Evolutionary conservation across 208 protist genomes (phyloP).

Genomic region (Crithidia bombi): DNA sequence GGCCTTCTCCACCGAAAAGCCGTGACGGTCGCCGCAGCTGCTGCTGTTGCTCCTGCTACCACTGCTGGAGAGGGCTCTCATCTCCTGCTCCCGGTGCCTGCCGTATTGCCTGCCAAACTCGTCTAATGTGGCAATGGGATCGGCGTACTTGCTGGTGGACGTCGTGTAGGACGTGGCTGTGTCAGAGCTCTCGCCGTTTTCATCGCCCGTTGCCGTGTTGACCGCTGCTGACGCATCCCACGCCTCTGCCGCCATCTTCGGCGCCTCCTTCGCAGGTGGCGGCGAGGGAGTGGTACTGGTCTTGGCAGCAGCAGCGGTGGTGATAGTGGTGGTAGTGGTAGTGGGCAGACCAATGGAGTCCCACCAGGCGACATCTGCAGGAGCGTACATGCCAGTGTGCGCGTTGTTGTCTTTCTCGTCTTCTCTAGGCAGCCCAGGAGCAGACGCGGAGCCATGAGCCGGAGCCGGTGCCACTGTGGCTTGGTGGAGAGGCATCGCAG

Average conservation of each 20-base stretch:
- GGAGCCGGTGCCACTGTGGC: neutral
- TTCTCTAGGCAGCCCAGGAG: neutral
- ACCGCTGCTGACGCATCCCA: neutral
- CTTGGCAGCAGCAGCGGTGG: neutral
- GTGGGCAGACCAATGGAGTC: conserved; percentile 33
- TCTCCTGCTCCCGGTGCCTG: neutral
- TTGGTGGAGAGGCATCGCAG: no score
- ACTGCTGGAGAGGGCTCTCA: neutral
- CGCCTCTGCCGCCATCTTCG: neutral
- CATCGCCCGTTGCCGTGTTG: conserved; percentile 21
- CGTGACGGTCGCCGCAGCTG: neutral
- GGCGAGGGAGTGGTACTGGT: neutral
- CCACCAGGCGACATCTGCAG: conserved; percentile 77
- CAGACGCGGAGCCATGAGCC: no score
- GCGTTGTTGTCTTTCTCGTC: neutral
- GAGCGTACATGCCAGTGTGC: conserved; percentile 35
- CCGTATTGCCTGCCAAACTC: neutral
- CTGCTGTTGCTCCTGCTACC: neutral
- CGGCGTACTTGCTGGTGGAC: conserved; percentile 33
- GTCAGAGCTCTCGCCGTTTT: conserved; percentile 52
- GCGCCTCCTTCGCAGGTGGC: neutral
- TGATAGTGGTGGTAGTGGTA: neutral
- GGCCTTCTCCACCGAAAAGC: neutral
- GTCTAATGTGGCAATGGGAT: conserved; percentile 8
- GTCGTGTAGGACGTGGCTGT: conserved; percentile 78